Base-by-base conservation (phyloP, 163 green algal species). In the Chlamydomonas reinhardtii region DNA sequence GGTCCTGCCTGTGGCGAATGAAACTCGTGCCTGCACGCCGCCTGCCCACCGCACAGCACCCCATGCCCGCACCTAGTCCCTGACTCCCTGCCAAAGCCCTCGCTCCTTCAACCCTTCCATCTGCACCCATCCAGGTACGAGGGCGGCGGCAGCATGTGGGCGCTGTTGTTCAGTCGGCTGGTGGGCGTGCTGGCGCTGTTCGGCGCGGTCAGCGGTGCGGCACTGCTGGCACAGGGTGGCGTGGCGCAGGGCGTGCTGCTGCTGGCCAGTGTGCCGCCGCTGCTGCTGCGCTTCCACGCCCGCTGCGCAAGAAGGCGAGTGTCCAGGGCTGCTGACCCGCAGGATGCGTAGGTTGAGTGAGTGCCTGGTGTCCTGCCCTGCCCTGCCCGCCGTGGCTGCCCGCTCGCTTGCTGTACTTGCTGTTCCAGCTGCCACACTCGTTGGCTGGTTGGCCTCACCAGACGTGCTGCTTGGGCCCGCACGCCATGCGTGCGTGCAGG, bases 121-220 rank as follows among this genome's bases (percentile, higher is more conserved):
- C 48, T 9, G 6, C 48, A 1, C 14, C 12, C 48, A 2, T 14
- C 0, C 39, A 83, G 76, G 78, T 96, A 96, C 82, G 93, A 96
- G 89, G 90, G 85, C 61, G 93, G 93, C 22, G 54, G 85, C 39
- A 91, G 94, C 81, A 95, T 90, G 91, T 37, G 61, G 24, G 59
- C 61, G n/a, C 31, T 83, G 62, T 0, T 83, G 62, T 83, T 83
- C 76, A 43, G 76, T 2, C 37, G 76, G 32, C 37, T 74, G 76
- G 62, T 65, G 35, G 37, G 17, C 17, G 62, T 74, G 37, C 22
- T 74, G 76, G 76, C 29, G 16, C 22, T 48, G 37, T 27, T 20
- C 4, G 76, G 39, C 20, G 76, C 76, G 2, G 65, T 83, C 37
- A 74, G 37, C 29, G 76, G 9, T 39, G 76, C 76, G 19, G 76